Evolutionary conservation across 495 filamentous ascomycete genomes (phyloP), one percentile per base, ranked within the genome.

Genomic region (Aspergillus ellipticus): DNA sequence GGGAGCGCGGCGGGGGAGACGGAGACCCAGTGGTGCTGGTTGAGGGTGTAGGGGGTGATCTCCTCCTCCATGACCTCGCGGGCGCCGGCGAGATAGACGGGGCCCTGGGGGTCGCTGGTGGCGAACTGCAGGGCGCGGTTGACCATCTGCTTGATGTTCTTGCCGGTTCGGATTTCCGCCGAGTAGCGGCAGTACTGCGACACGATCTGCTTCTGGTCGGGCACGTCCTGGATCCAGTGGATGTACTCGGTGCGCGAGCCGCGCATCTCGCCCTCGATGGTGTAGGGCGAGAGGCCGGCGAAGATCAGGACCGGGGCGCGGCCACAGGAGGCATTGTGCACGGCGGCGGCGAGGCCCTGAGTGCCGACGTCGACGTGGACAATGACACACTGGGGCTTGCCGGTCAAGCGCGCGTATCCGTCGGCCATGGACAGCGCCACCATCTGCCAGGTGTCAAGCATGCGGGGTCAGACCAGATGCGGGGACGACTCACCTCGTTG

Each of bases 331-430:
- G 93, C 87, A 63, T 97, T 97, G 74, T 97, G 93, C 0, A 97
- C 88, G 3, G 93, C 93, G 0, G 92, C 92, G 21, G 86, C 93
- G 2, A 92, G 79, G 15, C 91, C 92, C 71, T 97, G 93, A 0
- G 93, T 97, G 35, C 93, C 93, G 11, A 97, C 93, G 66, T 97
- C 93, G 52, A 97, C 93, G 69, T 97, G 93, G 3, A 97, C 87
- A 56, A 97, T 93, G 3, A 97, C 92, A 55, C 86, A 89, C 69
- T 97, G 93, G 0, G 91, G 89, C 57, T 90, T 85, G 49, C 85
- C 82, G 17, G 91, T 96, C 6, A 92, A 71, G 45, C 92, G 89
- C 3, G 93, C 93, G 67, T 92, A 96, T 57, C 92, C 93, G 67
- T 97, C 92, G 17, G 93, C 93, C 88, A 96, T 96, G 47, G 92